Conservation (phyloP, 306 rosid species). For the Trifolium repens region DNA sequence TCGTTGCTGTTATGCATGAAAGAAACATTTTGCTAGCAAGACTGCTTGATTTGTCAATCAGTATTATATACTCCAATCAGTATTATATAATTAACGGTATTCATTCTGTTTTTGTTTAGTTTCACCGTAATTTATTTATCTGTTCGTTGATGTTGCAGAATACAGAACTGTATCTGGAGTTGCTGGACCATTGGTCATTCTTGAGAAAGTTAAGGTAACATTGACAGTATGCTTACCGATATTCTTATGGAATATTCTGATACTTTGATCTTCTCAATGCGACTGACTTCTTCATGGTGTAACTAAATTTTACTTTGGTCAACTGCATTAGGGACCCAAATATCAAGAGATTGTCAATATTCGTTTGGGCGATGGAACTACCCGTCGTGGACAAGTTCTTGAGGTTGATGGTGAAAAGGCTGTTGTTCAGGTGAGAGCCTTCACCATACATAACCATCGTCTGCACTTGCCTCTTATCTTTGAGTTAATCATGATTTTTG, state of each 20-base stretch:
- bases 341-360: slow-evolving; percentile 99
- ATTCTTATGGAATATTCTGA: slow-evolving; percentile 5
- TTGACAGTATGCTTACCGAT: slow-evolving; percentile 9
- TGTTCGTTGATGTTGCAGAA: slow-evolving; percentile 61
- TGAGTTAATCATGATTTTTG: slow-evolving; percentile 17
- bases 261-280: slow-evolving; percentile 24
- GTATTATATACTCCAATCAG: too few relatives aligned
- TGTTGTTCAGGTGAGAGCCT: slow-evolving; percentile 85
- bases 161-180: slow-evolving; percentile 99
- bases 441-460: not conserved
- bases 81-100: slow-evolving; percentile 25
- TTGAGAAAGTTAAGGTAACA: slow-evolving; percentile 94
- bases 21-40: slow-evolving; percentile 19
- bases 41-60: slow-evolving; percentile 24
- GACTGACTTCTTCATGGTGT: slow-evolving; percentile 1
- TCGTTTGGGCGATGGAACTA: slow-evolving; percentile 94
- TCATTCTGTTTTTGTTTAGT: slow-evolving; percentile 27
- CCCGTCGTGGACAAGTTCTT: slow-evolving; percentile 93
- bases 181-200: slow-evolving; percentile 99
- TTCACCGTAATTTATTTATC: slow-evolving; percentile 23
- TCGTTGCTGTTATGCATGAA: slow-evolving; percentile 1
- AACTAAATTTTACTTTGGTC: slow-evolving; percentile 27
- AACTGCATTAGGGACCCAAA: slow-evolving; percentile 85
- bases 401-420: slow-evolving; percentile 99
- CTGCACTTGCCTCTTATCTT: slow-evolving; percentile 17